phyloP scores from a whole-genome alignment of 1,284 basidiomycete genomes.

The Cystobasidium pallidum region DNA sequence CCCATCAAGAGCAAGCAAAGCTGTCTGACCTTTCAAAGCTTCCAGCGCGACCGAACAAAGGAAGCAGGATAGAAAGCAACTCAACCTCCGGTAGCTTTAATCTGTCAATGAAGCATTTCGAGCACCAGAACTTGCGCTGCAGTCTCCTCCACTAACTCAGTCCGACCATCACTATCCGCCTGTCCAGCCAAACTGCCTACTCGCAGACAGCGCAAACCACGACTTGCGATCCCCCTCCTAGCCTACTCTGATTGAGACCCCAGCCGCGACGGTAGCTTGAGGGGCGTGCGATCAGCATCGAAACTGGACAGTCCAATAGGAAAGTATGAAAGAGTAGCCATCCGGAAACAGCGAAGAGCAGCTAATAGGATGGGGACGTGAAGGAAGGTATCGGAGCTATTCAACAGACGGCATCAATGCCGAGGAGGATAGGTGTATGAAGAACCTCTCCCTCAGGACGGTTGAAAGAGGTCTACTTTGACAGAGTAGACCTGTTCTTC shows the following conservation, averaged over 20 bases:
- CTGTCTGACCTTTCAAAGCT: background rate
- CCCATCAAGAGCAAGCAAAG: constrained; percentile 1
- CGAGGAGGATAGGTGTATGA: constrained; percentile 18
- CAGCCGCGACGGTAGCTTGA: background rate
- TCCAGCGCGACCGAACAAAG: background rate
- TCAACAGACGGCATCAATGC: constrained; percentile 39
- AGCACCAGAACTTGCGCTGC: background rate
- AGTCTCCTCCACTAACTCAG: background rate
- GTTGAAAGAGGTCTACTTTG: background rate
- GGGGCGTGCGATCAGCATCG: background rate
- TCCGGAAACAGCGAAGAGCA: background rate
- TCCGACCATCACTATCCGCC: background rate
- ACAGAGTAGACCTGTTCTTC: background rate
- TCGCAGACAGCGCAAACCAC: background rate
- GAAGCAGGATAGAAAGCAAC: background rate
- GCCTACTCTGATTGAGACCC: constrained; percentile 13
- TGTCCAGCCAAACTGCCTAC: constrained; percentile 6
- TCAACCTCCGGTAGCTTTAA: background rate
- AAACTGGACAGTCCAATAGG: background rate
- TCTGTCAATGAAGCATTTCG: constrained; percentile 40
- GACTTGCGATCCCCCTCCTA: constrained; percentile 1
- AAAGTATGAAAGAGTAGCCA: constrained; percentile 6
- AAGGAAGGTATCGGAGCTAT: constrained; percentile 36
- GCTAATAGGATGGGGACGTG: constrained; percentile 8
- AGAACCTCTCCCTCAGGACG: constrained; percentile 9